phyloP scores from a whole-genome alignment of 2,329 filamentous ascomycete genomes.

The Metarhizium anisopliae region DNA sequence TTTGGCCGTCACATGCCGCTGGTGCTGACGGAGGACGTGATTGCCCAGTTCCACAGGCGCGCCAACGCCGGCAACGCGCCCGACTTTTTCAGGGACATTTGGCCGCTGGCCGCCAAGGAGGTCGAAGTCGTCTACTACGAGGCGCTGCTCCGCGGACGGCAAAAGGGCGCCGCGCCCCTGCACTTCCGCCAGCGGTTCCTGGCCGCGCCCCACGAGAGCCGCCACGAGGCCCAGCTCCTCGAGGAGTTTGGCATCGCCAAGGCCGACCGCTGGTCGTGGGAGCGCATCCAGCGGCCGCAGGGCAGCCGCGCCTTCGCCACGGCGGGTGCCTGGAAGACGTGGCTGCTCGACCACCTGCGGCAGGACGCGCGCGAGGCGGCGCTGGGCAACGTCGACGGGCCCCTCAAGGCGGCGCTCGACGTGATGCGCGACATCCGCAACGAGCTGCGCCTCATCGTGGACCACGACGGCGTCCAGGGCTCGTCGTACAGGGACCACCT shows the following conservation, averaged over 20 bases:
- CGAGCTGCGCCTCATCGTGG: constrained; percentile 5
- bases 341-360: constrained; percentile 2
- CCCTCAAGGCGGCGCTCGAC: constrained; percentile 4
- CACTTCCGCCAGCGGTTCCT: constrained; percentile 1
- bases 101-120: constrained; percentile 4
- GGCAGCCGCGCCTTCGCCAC: not conserved
- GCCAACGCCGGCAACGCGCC: not conserved
- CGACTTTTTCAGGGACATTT: constrained; percentile 3
- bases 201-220: not conserved
- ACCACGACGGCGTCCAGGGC: constrained; percentile 4
- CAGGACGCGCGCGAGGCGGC: constrained; percentile 1
- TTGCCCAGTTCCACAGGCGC: constrained; percentile 1
- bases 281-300: constrained; percentile 2
- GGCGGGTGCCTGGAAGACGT: not conserved
- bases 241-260: constrained; percentile 3
- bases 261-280: constrained; percentile 5
- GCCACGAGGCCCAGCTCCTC: constrained; percentile 1
- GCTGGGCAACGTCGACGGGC: constrained; percentile 2
- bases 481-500: constrained; percentile 4
- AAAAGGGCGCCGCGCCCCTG: not conserved
- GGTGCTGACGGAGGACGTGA: not conserved
- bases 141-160: not conserved
- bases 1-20: constrained; percentile 3
- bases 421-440: constrained; percentile 6
- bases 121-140: constrained; percentile 6